These are phyloP conservation scores for Pisolithus albus DNA, from an alignment of 768 basidiomycete species.

Conservation along the genomic window DNA sequence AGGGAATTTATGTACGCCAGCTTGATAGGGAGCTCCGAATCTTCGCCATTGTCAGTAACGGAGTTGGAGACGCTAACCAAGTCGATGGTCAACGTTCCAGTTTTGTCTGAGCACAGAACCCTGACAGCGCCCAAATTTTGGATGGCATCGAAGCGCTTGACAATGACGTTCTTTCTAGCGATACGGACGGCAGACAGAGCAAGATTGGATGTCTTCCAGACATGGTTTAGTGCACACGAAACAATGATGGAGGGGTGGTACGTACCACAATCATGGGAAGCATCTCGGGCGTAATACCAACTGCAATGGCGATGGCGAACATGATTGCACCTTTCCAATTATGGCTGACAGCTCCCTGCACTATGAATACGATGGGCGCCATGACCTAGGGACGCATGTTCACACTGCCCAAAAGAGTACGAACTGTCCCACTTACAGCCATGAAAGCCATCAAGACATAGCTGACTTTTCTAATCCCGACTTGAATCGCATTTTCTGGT, in stretches of 20 bases:
- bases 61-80: conserved; percentile 32
- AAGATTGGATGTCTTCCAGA: conserved; percentile 51
- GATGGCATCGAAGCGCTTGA: conserved; percentile 56
- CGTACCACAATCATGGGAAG: conserved; percentile 29
- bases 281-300: conserved; percentile 28
- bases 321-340: conserved; percentile 26
- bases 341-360: conserved; percentile 27
- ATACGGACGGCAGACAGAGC: conserved; percentile 51
- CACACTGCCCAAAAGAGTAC: background rate
- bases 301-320: conserved; percentile 27
- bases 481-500: conserved; percentile 29
- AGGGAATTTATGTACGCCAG: conserved; percentile 28
- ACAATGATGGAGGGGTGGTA: background rate
- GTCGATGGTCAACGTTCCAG: conserved; percentile 48
- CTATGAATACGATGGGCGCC: conserved; percentile 24
- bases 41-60: conserved; percentile 15
- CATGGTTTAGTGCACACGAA: conserved; percentile 17
- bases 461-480: conserved; percentile 28
- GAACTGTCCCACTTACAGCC: conserved; percentile 13
- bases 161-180: conserved; percentile 52
- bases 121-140: conserved; percentile 54
- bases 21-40: conserved; percentile 19
- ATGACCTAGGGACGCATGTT: conserved; percentile 15
- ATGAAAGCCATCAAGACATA: conserved; percentile 27
- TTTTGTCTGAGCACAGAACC: conserved; percentile 57